Evolutionary conservation across 805 yeast genomes (phyloP).

Genomic region (Diddensiella caesifluorescens): DNA sequence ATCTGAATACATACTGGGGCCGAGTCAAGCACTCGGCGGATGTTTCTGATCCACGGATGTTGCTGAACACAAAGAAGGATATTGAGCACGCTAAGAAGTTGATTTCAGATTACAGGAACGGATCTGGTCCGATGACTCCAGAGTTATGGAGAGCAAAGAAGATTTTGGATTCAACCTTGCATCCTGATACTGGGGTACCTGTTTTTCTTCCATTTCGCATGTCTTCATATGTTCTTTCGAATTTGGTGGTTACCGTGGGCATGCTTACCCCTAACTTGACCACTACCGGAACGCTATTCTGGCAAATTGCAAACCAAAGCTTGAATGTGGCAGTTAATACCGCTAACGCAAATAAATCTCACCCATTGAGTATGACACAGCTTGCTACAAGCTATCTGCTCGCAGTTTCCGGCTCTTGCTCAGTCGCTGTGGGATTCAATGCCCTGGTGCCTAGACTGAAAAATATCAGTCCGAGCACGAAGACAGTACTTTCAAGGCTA

Average conservation of each 20-base stretch:
- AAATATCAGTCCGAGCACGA: slow-evolving; percentile 62
- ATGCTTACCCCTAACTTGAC: slow-evolving; percentile 95
- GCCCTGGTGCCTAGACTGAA: slow-evolving; percentile 83
- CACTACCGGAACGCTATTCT: slow-evolving; percentile 83
- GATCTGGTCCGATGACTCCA: slow-evolving; percentile 64
- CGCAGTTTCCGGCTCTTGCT: slow-evolving; percentile 92
- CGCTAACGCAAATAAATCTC: slow-evolving; percentile 93
- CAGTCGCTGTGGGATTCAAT: slow-evolving; percentile 91
- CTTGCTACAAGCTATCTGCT: slow-evolving; percentile 70
- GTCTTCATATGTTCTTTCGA: slow-evolving; percentile 93
- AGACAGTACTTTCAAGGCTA: slow-evolving; percentile 68
- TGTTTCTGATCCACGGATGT: slow-evolving; percentile 77
- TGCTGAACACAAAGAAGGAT: slow-evolving; percentile 62
- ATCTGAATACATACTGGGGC: slow-evolving; percentile 81
- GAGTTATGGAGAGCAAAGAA: slow-evolving; percentile 86
- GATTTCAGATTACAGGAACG: slow-evolving; percentile 69
- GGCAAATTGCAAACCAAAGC: slow-evolving; percentile 98
- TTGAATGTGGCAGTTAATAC: slow-evolving; percentile 95
- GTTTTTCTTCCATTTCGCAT: slow-evolving; percentile 91
- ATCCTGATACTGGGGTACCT: slow-evolving; percentile 95
- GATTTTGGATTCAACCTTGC: slow-evolving; percentile 84
- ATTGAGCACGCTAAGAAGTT: slow-evolving; percentile 58
- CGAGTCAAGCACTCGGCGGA: slow-evolving; percentile 92
- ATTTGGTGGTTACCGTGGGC: slow-evolving; percentile 92
- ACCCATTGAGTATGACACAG: slow-evolving; percentile 77